These are phyloP conservation scores for Monoraphidium neglectum DNA, from an alignment of 139 green algal species.

Conservation along the genomic window DNA sequence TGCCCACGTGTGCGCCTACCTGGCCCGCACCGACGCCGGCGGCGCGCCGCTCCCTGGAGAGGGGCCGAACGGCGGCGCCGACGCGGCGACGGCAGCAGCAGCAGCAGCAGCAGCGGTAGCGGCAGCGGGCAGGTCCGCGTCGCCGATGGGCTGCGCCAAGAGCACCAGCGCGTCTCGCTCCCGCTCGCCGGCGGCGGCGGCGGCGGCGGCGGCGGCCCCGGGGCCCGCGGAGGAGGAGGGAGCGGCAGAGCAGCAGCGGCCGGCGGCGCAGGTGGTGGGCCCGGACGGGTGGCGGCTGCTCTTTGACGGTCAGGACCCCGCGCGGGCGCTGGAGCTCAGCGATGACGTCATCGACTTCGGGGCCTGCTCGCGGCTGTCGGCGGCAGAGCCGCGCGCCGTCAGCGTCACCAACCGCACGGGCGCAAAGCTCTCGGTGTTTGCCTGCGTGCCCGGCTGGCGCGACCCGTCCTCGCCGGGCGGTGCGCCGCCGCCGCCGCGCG, in stretches of 20 bases:
- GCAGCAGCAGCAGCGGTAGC: neutral
- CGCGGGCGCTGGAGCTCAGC: constrained; percentile 42
- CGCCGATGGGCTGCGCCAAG: too few species aligned
- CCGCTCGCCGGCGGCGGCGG: neutral
- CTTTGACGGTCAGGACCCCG: constrained; percentile 51
- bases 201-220: neutral
- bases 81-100: neutral
- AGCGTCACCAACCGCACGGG: constrained; percentile 49
- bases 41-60: constrained; percentile 17
- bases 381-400: constrained; percentile 50
- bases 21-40: constrained; percentile 31
- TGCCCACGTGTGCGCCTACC: constrained; percentile 47
- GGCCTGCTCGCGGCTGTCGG: constrained; percentile 52
- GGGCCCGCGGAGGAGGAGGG: neutral
- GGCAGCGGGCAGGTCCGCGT: neutral
- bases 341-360: constrained; percentile 57
- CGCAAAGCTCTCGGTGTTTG: constrained; percentile 29
- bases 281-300: constrained; percentile 52
- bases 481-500: neutral
- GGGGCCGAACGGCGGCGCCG: neutral
- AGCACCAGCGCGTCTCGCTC: too few species aligned
- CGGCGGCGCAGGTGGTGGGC: constrained; percentile 29
- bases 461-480: constrained; percentile 24
- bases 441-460: constrained; percentile 41
- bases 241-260: neutral